Base-by-base conservation (phyloP, 805 yeast species). In the Yamadazyma nakazawae region DNA sequence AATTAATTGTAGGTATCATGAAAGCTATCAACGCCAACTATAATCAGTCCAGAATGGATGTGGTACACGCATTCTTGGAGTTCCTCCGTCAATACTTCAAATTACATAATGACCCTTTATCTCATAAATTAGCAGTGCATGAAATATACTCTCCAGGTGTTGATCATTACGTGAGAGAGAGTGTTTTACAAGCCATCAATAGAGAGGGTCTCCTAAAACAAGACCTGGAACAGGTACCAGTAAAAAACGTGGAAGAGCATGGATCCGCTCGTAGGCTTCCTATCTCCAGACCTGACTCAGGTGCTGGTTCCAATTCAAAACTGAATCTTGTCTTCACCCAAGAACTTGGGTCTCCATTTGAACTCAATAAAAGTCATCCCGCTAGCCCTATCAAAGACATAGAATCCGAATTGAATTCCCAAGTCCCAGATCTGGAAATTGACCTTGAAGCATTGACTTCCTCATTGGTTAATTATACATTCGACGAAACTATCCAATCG, bases 401-500 rank as follows among this genome's bases (percentile, higher is more conserved):
- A 13, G 34, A 38, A 16, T 26, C 37, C 10, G 17, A 41, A 9
- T 13, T 28, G n/a, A 11, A 11, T 12, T 11, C n/a, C 11, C n/a
- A 12, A 13, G 32, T 13, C n/a, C n/a, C 32, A 3, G 10, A 28
- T 6, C 21, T 24, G 24, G 41, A 43, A 13, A 5, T 14, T 13
- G 46, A 43, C 14, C 36, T 43, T 17, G 40, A 37, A 19, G 24
- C 30, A 2, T 24, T 46, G 10, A 34, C 35, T 7, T 8, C 36
- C 11, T 32, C 21, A 16, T 19, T 51, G 6, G 52, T 63, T 2
- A 63, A 63, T 28, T 76, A 73, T 47, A 59, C 57, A 3, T 50
- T 73, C 25, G 85, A 80, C 43, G 50, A 58, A 4, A 40, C 76
- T 2, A 57, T 68, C 12, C 39, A 54, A 21, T 59, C 78, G 0